Evolutionary conservation across 2,329 filamentous ascomycete genomes (phyloP).

Genomic region (Rugonectria rugulosa): DNA sequence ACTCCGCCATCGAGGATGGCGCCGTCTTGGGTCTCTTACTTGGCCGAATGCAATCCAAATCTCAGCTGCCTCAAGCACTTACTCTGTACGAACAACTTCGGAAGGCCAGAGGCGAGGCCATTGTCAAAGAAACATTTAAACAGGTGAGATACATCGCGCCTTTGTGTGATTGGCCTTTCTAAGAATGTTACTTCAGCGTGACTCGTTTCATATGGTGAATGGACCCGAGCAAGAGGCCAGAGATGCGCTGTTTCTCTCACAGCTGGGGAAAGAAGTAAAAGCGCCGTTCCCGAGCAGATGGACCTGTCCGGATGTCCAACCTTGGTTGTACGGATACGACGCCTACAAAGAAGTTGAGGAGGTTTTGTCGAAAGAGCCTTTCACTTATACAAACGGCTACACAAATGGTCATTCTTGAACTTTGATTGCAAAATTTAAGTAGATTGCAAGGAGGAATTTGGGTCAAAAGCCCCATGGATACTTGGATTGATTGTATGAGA

Average conservation of each 20-base stretch:
- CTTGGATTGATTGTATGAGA: too few relatives aligned
- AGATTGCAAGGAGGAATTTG: too few relatives aligned
- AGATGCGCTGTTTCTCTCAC: slow-evolving; percentile 64
- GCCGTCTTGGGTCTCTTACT: slow-evolving; percentile 69
- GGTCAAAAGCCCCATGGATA: too few relatives aligned
- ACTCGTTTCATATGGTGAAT: slow-evolving; percentile 60
- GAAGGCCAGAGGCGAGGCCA: slow-evolving; percentile 58
- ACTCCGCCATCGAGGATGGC: slow-evolving; percentile 72
- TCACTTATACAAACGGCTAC: neutral
- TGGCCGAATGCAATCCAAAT: slow-evolving; percentile 54
- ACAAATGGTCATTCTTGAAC: too few relatives aligned
- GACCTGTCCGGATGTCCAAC: slow-evolving; percentile 68
- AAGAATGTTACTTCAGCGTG: slow-evolving; percentile 44
- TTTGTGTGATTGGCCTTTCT: neutral
- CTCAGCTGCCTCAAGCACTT: slow-evolving; percentile 55
- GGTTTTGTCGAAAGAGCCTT: slow-evolving; percentile 16
- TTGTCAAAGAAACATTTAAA: slow-evolving; percentile 69
- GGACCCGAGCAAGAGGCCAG: slow-evolving; percentile 65
- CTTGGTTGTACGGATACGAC: slow-evolving; percentile 72
- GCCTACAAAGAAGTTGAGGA: slow-evolving; percentile 62
- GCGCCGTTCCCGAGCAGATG: slow-evolving; percentile 64
- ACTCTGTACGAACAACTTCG: slow-evolving; percentile 55
- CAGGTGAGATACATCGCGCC: slow-evolving; percentile 23
- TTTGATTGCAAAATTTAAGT: too few relatives aligned
- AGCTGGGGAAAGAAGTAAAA: slow-evolving; percentile 57